These are phyloP conservation scores for Pyracantha coccinea DNA, from an alignment of 331 rosid genomes.

Conservation along the genomic window DNA sequence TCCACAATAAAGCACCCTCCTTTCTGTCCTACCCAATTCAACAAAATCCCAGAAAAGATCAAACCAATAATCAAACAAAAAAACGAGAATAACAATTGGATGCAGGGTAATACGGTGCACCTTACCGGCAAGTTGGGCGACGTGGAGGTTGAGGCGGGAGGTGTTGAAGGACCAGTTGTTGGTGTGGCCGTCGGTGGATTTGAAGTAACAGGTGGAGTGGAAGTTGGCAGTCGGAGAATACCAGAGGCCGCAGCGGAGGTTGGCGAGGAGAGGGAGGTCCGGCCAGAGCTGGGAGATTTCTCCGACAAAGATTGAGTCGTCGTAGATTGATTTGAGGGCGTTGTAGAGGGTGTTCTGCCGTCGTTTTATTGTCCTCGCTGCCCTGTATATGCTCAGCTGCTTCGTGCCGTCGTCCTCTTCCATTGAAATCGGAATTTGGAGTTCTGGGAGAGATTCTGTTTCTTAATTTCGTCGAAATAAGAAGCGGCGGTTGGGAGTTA, in stretches of 20 bases:
- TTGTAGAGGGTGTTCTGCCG: constrained; percentile 66
- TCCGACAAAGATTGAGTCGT: constrained; percentile 67
- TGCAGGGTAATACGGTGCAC: too few relatives aligned
- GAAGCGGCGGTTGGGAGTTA: not conserved
- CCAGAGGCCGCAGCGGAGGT: constrained; percentile 96
- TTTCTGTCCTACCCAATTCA: constrained; percentile 57
- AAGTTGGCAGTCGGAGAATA: constrained; percentile 42
- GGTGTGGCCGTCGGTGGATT: constrained; percentile 96
- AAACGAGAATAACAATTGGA: too few relatives aligned
- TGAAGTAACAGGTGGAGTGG: constrained; percentile 76
- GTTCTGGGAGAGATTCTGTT: too few relatives aligned
- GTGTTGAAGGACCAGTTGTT: constrained; percentile 84
- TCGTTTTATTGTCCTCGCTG: constrained; percentile 58
- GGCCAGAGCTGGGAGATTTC: constrained; percentile 91
- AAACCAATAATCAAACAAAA: not conserved
- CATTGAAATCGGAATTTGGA: constrained; percentile 9
- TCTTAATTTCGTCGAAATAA: not conserved
- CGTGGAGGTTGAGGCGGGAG: constrained; percentile 84
- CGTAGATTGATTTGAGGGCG: constrained; percentile 66
- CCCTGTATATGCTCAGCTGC: constrained; percentile 60
- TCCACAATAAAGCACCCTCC: constrained; percentile 87
- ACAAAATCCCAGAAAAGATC: not conserved
- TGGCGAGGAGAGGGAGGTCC: constrained; percentile 80
- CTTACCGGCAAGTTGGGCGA: constrained; percentile 60
- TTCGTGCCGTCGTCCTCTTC: constrained; percentile 14